Conservation (phyloP, 2,329 filamentous ascomycete species). For the Fusarium phyllophilum region DNA sequence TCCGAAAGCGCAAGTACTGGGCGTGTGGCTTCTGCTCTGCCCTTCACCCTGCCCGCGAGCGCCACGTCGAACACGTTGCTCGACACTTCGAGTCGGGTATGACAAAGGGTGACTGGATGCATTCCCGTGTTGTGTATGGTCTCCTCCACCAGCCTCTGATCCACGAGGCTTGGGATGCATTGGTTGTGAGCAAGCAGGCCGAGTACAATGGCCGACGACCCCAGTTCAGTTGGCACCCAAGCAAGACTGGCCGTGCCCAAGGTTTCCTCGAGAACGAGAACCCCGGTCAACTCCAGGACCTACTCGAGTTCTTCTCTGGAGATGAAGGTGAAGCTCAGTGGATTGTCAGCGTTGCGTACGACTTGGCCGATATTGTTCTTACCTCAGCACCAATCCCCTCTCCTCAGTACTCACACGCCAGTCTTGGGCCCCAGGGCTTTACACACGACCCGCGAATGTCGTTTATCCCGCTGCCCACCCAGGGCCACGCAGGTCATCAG, state of each 20-base stretch:
- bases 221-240: constrained; percentile 70
- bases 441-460: constrained; percentile 46
- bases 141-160: constrained; percentile 73
- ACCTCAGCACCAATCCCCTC: constrained; percentile 47
- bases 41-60: constrained; percentile 70
- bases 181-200: constrained; percentile 64
- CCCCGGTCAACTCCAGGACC: constrained; percentile 70
- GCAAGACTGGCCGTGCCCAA: constrained; percentile 65
- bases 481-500: constrained; percentile 43
- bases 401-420: constrained; percentile 46
- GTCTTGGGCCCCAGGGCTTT: constrained; percentile 41
- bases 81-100: constrained; percentile 72
- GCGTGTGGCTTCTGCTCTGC: constrained; percentile 75
- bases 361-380: constrained; percentile 61
- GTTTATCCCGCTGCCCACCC: constrained; percentile 48
- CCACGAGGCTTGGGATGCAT: constrained; percentile 68
- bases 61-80: constrained; percentile 74
- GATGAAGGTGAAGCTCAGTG: constrained; percentile 65
- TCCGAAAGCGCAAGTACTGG: constrained; percentile 73
- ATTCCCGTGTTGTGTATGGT: constrained; percentile 74
- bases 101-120: constrained; percentile 74
- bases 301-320: constrained; percentile 72
- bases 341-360: constrained; percentile 68
- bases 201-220: constrained; percentile 65
- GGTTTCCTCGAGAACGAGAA: constrained; percentile 71